Percentiles rank a stretch among this genome's conserved stretches.
Evolutionary conservation across 2,329 filamentous ascomycete species (phyloP).

Genomic region (Hypoxylon sp.): DNA sequence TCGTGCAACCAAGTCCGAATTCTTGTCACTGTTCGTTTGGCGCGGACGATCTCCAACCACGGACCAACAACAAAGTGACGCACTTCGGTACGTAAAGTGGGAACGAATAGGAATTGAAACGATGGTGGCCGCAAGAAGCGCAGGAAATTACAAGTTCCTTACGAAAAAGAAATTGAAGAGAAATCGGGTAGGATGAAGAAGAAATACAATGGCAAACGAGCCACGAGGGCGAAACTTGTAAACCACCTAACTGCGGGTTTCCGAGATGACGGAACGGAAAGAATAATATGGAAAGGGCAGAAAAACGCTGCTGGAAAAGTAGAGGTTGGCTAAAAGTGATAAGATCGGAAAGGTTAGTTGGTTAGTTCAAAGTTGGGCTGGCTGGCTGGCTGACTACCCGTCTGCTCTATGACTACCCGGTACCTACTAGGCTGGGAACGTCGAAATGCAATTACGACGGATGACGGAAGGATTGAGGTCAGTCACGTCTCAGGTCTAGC

Average conservation of each 20-base stretch:
- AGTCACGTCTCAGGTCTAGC: constrained; percentile 21
- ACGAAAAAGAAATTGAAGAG: constrained; percentile 26
- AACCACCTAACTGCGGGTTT: constrained; percentile 28
- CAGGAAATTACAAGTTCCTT: constrained; percentile 28
- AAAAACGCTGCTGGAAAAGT: constrained; percentile 17
- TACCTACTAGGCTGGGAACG: constrained; percentile 18
- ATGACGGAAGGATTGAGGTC: constrained; percentile 37
- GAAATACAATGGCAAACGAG: constrained; percentile 39
- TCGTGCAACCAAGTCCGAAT: constrained; percentile 25
- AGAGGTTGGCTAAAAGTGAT: constrained; percentile 30
- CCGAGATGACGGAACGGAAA: constrained; percentile 33
- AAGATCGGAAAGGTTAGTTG: constrained; percentile 19
- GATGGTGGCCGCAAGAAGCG: constrained; percentile 34
- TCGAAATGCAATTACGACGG: constrained; percentile 39
- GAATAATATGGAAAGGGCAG: constrained; percentile 13
- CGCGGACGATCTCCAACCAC: constrained; percentile 34
- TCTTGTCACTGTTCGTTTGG: constrained; percentile 36
- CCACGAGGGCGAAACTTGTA: constrained; percentile 27
- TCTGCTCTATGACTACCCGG: no score
- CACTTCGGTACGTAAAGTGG: constrained; percentile 35
- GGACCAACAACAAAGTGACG: constrained; percentile 42
- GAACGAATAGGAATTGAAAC: constrained; percentile 38
- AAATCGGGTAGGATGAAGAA: constrained; percentile 33
- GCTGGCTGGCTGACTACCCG: no score
- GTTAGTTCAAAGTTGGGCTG: no score